Evolutionary conservation across 805 yeast species (phyloP), one percentile per base, ranked within the genome.

Genomic region (Saturnispora hagleri): DNA sequence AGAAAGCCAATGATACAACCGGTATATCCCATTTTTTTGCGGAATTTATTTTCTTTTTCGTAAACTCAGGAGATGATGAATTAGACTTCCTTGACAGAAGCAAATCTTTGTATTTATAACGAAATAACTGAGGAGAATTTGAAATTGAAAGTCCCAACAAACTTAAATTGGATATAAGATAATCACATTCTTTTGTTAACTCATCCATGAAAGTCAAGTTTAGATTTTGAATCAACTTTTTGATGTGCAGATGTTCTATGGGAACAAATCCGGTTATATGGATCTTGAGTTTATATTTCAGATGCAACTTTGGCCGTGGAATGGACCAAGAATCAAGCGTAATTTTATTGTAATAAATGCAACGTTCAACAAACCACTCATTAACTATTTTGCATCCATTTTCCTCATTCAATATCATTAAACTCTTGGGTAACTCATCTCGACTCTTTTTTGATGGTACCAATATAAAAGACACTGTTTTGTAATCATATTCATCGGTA

Each of bases 1-100:
- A 50, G 55, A 71, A 82, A 0, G 79, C 75, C 2, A 76, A 53
- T 0, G 84, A 74, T 0, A 79, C 75, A n/a, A 82, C 74, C 0
- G 87, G 86, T 12, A 81, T 73, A 31, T 65, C 60, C 78, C 84
- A 77, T 33, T 67, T 66, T 53, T 78, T 79, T 1, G 85, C 82
- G 33, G 84, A 85, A 48, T 69, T 67, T 46, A 82, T 72, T 57
- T 82, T 82, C 52, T 72, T 76, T 50, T 70, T 75, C 3, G 83
- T 72, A 10, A 51, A 33, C 20, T 41, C 47, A 4, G 35, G 46
- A 1, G 82, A 71, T 2, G 56, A 55, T 6, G 18, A 28, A 3
- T 33, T 27, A 0, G 62, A 47, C 2, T 55, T 43, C 4, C 51
- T 47, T 1, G 52, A 45, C 13, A 47, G 51, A 3, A 66, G 41